Base-by-base conservation (phyloP, 1,284 basidiomycete genomes). In the Austroboletus novae-zelandiae region DNA sequence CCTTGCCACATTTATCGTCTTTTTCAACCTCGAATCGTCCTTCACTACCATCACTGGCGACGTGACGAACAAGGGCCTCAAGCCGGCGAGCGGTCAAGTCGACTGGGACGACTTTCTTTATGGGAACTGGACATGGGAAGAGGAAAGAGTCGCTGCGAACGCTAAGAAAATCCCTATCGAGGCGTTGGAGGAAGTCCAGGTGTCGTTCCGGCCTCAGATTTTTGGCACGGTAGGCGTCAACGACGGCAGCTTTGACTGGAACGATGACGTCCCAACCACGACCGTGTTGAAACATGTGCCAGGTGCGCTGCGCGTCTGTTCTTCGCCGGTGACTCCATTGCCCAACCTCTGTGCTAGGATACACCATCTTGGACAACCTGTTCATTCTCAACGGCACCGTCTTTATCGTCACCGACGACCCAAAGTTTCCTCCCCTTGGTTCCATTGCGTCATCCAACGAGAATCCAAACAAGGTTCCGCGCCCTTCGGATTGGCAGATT, bases 301-400 rank as follows among this genome's bases (percentile, higher is more conserved):
- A 57, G 86, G 85, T 87, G 47, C 37, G 72, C 23, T 53, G 7
- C 9, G 2, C 7, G 17, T 35, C 2, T n/a, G 20, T 7, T 14
- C 7, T 11, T 13, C 11, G 4, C 58, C 13, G 36, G n/a, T 41
- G 23, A 41, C 40, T 34, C 9, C 27, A 37, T 27, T 11, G 9
- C 44, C 58, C 43, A 53, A 32, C 47, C 11, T 9, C 51, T 39
- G 50, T 32, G 40, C 34, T 61, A 91, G 91, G 91, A 2, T 91
- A 85, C 72, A 91, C 88, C 2, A 79, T 92, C 39, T 73, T 94
- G 48, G 89, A 93, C 58, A 85, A 89, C 53, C 74, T 91, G 23
- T 80, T 87, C 55, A 66, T 89, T 25, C 76, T 76, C 56, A 83
- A 86, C 58, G 84, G 85, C 11, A 79, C 78, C 7, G 73, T 91